Evolutionary conservation across 139 green algal genomes (phyloP), one percentile per base, ranked within the genome.

Genomic region (Tetradesmus lagerheimii): DNA sequence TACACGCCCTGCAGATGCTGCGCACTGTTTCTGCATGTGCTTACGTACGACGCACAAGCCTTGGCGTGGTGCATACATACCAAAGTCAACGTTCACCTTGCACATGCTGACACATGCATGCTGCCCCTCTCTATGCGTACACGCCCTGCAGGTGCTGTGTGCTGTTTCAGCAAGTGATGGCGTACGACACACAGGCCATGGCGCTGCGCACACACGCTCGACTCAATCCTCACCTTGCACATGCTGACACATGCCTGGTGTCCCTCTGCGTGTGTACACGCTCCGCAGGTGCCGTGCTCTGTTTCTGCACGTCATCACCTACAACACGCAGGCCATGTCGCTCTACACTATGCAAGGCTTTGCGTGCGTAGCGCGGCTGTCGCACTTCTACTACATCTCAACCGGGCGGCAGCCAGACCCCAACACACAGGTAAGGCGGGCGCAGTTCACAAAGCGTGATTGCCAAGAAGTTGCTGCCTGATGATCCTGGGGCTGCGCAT

Each of bases 241-340:
- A 37, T 34, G 25, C 15, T 76, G 66, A 76, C 29, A 62, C 8
- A 62, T 62, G 12, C 12, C 6, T 62, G 47, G 47, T 62, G 47
- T 14, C 12, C 1, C 47, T 62, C 43, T 50, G 5, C 43, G 6
- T 50, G 6, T 50, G 43, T 47, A 9, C 31, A 14, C 53, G 35
- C n/a, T 35, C n/a, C 27, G 27, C 90, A 94, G 92, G 85, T 93
- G 88, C 39, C 81, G 80, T 18, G 82, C 87, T 18, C 47, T 93
- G 25, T 94, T 92, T 83, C 79, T 94, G 43, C 92, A 94, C 47
- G 92, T 94, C 0, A 93, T 93, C 81, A 88, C 86, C 29, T 94
- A 94, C 91, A 93, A 93, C 78, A 47, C 38, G 2, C 85, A 86
- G 12, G 92, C 92, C 38, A 92, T 93, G 76, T 34, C 67, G 35